Base-by-base conservation (phyloP, 2,329 filamentous ascomycete species). In the Paecilomyces niveus region DNA sequence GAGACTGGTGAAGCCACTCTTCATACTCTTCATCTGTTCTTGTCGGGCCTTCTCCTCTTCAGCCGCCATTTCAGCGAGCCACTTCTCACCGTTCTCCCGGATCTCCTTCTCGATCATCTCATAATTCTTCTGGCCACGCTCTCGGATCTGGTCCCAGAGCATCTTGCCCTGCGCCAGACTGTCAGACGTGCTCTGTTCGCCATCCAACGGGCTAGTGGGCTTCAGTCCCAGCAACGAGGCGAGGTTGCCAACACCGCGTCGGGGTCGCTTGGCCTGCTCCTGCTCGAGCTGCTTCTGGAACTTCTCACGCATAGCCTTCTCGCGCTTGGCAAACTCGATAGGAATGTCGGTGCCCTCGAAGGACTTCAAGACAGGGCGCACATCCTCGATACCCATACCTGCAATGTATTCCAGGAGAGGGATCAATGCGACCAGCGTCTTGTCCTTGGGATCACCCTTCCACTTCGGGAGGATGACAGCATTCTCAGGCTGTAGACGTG, bases 381-480 rank as follows among this genome's bases (percentile, higher is more conserved):
- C 89, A 68, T 99, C 94, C 56, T 86, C 82, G 67, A 91, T 90
- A 64, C 92, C 89, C 89, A 97, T 96, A 21, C 92, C 94, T 64
- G 92, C 90, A 64, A 99, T 85, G 76, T 97, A 97, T 78, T 99
- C 94, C 62, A 99, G 86, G 85, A 99, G 97, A 11, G 94, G 94
- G 59, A 99, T 96, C 54, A 97, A 80, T 3, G 87, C 84, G 22
- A 99, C 89, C 10, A 99, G 87, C 53, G 91, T 90, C 71, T 87
- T 91, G 74, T 99, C 93, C 67, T 87, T 85, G 53, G 86, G 76
- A 64, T 95, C 84, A 33, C 94, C 94, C 58, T 83, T 89, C 94
- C 94, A 99, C 67, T 92, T 92, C 31, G 91, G 86, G 31, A 99
- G 80, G 53, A 97, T 80, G 65, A 99, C 94, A 64, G 94, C 91